Evolutionary conservation across 345 rosid species (phyloP), one percentile per base, ranked within the genome.

Genomic region (Noccaea caerulescens): DNA sequence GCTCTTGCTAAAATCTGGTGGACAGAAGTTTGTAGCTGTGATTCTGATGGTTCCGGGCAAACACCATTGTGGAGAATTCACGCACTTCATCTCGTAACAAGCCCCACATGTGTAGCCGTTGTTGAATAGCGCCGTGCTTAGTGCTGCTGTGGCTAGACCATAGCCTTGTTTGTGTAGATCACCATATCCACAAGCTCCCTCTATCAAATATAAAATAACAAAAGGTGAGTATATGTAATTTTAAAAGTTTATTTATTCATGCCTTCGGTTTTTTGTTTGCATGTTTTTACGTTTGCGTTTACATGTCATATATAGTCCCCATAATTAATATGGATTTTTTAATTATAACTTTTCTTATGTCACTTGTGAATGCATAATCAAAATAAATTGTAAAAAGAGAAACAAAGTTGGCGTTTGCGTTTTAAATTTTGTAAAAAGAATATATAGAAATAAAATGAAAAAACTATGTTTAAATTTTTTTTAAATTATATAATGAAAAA

Each of bases 1-100:
- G 0, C 72, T 0, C 6, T 81, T 79, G 2, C 68, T 0, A 68
- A 77, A 69, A 58, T 86, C 62, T 0, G 89, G 85, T 3, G 87
- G 96, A 78, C 90, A 89, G 14, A 85, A 82, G 27, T 89, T 89
- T 10, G 92, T 89, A 14, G 86, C 92, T 0, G 96, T 72, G 36
- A 72, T 63, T 39, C 3, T 72, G 49, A 72, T 63, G 9, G 9
- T 1, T 5, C 63, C 76, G 1, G 63, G 68, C 3, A 63, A 20
- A 46, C 70, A 72, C 76, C 63, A 63, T 23, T 72, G 30, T 23
- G 70, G 70, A 25, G 37, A 6, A 37, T 13, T 11, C 0, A 9
- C 11, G 10, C 70, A 72, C 37, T 23, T 72, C 36, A 72, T 63
- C 76, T 72, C 70, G 13, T 33, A 72, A 54, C 76, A 72, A n/a